phyloP scores from a whole-genome alignment of 805 yeast species.

The Cyberlindnera americana region DNA sequence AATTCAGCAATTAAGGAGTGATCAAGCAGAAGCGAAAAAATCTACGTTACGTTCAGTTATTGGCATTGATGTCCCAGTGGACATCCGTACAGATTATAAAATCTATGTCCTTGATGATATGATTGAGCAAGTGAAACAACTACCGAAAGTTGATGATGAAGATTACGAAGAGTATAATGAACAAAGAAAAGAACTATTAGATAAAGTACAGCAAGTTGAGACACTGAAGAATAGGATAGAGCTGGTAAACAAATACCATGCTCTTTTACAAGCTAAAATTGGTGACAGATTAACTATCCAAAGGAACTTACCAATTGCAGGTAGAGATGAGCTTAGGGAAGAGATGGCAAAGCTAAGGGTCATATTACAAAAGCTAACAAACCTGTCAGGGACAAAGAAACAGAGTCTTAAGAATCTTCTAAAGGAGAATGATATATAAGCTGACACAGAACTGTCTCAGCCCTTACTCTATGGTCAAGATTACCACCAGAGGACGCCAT shows the following conservation, averaged over 20 bases:
- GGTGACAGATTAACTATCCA: slow-evolving; percentile 19
- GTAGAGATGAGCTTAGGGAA: slow-evolving; percentile 14
- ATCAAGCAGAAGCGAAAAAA: slow-evolving; percentile 5
- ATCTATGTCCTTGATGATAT: slow-evolving; percentile 19
- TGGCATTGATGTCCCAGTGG: slow-evolving; percentile 15
- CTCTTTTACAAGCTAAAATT: slow-evolving; percentile 16
- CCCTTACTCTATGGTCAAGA: too few relatives aligned
- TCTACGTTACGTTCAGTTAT: slow-evolving; percentile 6
- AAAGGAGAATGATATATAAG: neutral
- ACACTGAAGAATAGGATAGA: slow-evolving; percentile 9
- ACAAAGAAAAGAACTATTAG: slow-evolving; percentile 8
- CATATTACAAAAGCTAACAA: slow-evolving; percentile 20
- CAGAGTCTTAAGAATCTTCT: slow-evolving; percentile 8
- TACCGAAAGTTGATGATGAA: slow-evolving; percentile 18
- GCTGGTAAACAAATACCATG: slow-evolving; percentile 7
- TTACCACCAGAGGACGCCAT: too few relatives aligned
- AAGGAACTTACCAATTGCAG: slow-evolving; percentile 15
- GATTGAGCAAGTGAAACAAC: slow-evolving; percentile 14
- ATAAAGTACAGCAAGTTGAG: slow-evolving; percentile 10
- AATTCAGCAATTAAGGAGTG: slow-evolving; percentile 16
- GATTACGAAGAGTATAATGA: slow-evolving; percentile 12
- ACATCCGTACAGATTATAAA: slow-evolving; percentile 17
- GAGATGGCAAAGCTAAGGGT: slow-evolving; percentile 20
- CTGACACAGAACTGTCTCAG: neutral
- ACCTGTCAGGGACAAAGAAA: slow-evolving; percentile 16